These are phyloP conservation scores for Sporisorium sorghi DNA, from an alignment of 1,284 basidiomycete genomes.

Conservation along the genomic window DNA sequence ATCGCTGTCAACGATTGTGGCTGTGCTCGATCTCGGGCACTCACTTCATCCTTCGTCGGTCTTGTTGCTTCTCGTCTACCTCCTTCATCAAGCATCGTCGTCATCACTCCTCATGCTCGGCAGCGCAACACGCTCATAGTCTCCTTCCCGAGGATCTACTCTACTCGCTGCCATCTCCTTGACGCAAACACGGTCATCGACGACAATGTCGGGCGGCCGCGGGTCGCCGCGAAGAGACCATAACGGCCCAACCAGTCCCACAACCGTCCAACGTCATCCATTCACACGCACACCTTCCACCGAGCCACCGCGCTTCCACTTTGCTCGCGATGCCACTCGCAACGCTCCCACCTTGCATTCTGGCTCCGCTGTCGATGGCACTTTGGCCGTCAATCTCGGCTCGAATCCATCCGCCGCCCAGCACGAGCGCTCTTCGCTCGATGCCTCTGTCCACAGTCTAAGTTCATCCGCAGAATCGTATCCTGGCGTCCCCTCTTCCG, in stretches of 20 bases:
- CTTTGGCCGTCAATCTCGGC: slow-evolving; percentile 29
- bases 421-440: slow-evolving; percentile 14
- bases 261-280: slow-evolving; percentile 28
- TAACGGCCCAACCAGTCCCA: slow-evolving; percentile 12
- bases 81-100: not conserved
- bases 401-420: slow-evolving; percentile 19
- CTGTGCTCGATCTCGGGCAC: not conserved
- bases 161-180: not conserved
- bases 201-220: slow-evolving; percentile 14
- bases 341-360: slow-evolving; percentile 4
- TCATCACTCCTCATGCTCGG: not conserved
- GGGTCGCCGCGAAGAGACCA: slow-evolving; percentile 22
- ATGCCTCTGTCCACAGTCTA: slow-evolving; percentile 18
- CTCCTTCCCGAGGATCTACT: not conserved
- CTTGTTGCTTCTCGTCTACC: not conserved
- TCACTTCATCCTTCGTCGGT: too few species aligned
- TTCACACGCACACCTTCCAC: slow-evolving; percentile 40
- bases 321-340: slow-evolving; percentile 14
- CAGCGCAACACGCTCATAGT: not conserved
- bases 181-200: not conserved
- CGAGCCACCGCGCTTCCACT: slow-evolving; percentile 43
- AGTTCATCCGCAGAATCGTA: slow-evolving; percentile 19
- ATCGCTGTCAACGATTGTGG: not conserved
- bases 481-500: not conserved
- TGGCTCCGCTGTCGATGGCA: slow-evolving; percentile 9